Conservation (phyloP, 768 basidiomycete species). For the Leucosporidium scottii region DNA sequence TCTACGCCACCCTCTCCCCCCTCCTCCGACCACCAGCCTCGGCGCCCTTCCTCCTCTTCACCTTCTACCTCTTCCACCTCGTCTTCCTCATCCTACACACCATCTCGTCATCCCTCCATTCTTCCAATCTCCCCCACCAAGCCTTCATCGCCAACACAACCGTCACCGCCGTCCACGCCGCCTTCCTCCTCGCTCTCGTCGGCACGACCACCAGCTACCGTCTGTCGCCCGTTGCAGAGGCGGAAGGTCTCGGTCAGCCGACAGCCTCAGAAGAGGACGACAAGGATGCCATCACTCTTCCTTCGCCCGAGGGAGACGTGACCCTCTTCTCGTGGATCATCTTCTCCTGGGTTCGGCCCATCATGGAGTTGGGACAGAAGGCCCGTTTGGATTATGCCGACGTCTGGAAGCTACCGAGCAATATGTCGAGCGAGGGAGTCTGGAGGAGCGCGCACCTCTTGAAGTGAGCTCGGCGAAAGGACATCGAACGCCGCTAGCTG, state of each 20-base stretch:
- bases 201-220: not conserved
- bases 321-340: slow-evolving; percentile 19
- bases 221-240: not conserved
- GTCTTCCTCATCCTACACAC: too few relatives aligned
- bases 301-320: slow-evolving; percentile 12
- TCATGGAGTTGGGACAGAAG: slow-evolving; percentile 5
- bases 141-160: too few relatives aligned
- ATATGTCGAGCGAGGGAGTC: slow-evolving; percentile 12
- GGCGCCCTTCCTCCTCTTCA: slow-evolving; percentile 12
- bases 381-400: slow-evolving; percentile 19
- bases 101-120: too few relatives aligned
- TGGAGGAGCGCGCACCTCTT: not conserved
- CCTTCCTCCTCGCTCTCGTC: slow-evolving; percentile 4
- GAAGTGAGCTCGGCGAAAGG: slow-evolving; percentile 6
- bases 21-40: not conserved
- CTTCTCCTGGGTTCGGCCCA: slow-evolving; percentile 13
- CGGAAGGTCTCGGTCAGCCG: not conserved
- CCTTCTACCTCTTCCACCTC: too few relatives aligned
- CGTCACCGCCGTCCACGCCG: too few relatives aligned
- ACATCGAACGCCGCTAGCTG: too few relatives aligned
- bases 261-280: slow-evolving; percentile 5
- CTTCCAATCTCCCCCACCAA: too few relatives aligned
- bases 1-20: not conserved
- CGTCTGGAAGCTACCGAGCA: slow-evolving; percentile 19
- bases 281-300: slow-evolving; percentile 3